phyloP scores from a whole-genome alignment of 768 basidiomycete species.

The Auricularia sp. region DNA sequence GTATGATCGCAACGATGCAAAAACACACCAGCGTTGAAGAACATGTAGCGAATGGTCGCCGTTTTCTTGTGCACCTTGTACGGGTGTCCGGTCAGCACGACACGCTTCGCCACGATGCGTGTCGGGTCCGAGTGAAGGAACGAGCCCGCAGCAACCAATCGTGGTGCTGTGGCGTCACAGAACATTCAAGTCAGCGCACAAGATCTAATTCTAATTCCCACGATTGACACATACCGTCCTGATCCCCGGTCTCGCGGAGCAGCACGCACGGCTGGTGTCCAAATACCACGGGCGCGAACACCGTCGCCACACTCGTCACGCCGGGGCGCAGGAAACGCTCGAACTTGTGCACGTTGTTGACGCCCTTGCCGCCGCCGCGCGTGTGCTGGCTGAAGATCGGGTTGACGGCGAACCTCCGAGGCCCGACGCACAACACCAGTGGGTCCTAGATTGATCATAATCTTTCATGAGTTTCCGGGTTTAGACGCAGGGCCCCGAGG shows the following conservation, averaged over 20 bases:
- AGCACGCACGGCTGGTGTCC: constrained; percentile 76
- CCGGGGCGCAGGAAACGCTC: constrained; percentile 85
- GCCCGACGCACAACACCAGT: constrained; percentile 79
- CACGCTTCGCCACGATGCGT: constrained; percentile 84
- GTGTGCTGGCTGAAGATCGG: constrained; percentile 91
- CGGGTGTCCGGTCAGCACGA: constrained; percentile 90
- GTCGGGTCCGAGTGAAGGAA: constrained; percentile 87
- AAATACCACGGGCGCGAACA: constrained; percentile 81
- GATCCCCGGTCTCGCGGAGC: constrained; percentile 56
- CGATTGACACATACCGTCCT: constrained; percentile 41
- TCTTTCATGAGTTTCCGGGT: too few species aligned
- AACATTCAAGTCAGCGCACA: neutral
- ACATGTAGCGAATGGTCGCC: constrained; percentile 96
- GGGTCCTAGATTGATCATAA: constrained; percentile 48
- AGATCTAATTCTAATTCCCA: constrained; percentile 1
- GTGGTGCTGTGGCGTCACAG: constrained; percentile 39
- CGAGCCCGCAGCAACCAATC: constrained; percentile 82
- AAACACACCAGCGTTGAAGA: constrained; percentile 73
- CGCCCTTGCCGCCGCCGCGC: constrained; percentile 78
- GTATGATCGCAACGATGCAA: neutral
- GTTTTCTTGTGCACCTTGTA: constrained; percentile 96
- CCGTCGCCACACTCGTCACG: constrained; percentile 69
- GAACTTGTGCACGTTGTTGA: constrained; percentile 96
- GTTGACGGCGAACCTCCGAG: constrained; percentile 71
- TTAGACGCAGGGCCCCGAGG: too few species aligned